Evolutionary conservation across 75 land plant genomes (phyloP), one percentile per base, ranked within the genome.

Genomic region (Sequoiadendron giganteum): DNA sequence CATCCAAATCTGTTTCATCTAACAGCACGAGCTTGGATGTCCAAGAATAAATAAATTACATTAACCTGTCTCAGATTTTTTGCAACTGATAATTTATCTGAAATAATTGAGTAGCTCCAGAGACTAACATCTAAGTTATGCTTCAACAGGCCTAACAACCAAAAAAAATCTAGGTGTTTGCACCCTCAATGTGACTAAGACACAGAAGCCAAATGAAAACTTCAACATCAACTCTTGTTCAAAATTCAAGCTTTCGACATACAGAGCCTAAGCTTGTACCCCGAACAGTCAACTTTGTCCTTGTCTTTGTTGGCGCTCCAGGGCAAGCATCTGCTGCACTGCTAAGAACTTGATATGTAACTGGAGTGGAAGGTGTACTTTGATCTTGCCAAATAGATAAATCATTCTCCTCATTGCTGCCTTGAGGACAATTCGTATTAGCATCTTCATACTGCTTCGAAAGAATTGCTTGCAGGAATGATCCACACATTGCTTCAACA

Each of bases 161-260:
- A n/a, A 42, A 82, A 11, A 47, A 47, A 82, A n/a, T 47, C 52
- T 28, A 47, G n/a, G 52, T 82, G 52, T 11, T 40, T n/a, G 82
- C 84, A 82, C 28, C 15, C 34, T 82, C n/a, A 43, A 82, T 42
- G 28, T 82, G 52, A 25, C 52, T 28, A 13, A 28, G 8, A 14
- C 13, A 25, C 47, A 47, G 5, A n/a, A 82, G 30, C 84, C n/a
- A 82, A 45, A 82, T n/a, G 42, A 43, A 82, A 45, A 10, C 84
- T 28, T 28, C 49, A 79, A 42, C 82, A 79, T 19, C 82, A 79
- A 7, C 18, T 25, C 10, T 42, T 21, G n/a, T 25, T 82, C 45
- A 82, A 82, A 82, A 82, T 14, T 82, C 84, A 47, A 82, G 84
- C 49, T 82, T 82, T 14, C 84, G 48, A 45, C 84, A 82, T 82